A percentile compares a stretch with the other conserved stretches of the same genome.
phyloP scores from a whole-genome alignment of 352 stramenopile genomes.

The Pythium oligandrum region DNA sequence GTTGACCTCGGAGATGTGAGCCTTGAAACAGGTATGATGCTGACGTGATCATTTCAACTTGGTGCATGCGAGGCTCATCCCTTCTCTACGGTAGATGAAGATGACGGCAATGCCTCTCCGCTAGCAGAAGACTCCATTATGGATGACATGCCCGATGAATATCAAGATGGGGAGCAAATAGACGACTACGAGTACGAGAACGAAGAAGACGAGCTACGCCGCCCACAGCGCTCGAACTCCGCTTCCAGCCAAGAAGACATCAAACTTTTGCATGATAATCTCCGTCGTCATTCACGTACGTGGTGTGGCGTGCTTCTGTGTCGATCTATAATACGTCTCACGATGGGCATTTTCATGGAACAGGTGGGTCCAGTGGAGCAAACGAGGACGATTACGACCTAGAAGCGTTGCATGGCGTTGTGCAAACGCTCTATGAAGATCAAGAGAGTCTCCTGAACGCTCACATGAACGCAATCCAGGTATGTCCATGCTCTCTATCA shows the following conservation, averaged over 20 bases:
- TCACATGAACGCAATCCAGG: conserved; percentile 96
- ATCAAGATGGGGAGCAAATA: conserved; percentile 9
- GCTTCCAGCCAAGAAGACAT: conserved; percentile 60
- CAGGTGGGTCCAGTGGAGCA: conserved; percentile 17
- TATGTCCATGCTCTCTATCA: conserved; percentile 16
- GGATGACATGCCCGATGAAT: neutral
- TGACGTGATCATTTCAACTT: neutral
- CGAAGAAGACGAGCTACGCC: conserved; percentile 16
- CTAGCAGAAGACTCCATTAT: conserved; percentile 6
- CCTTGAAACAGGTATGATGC: conserved; percentile 47
- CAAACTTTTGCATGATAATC: conserved; percentile 44
- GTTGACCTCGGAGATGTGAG: conserved; percentile 57
- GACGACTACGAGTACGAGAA: conserved; percentile 8
- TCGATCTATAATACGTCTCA: neutral
- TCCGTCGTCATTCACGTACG: conserved; percentile 49
- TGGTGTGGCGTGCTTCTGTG: conserved; percentile 1
- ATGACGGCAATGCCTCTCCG: conserved; percentile 8
- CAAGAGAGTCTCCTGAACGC: conserved; percentile 94
- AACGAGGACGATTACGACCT: conserved; percentile 34
- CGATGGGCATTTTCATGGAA: neutral
- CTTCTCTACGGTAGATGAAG: conserved; percentile 1
- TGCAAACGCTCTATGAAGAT: conserved; percentile 92
- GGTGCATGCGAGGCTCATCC: neutral
- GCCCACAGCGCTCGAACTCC: conserved; percentile 22
- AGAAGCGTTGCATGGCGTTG: conserved; percentile 66